A percentile compares a stretch with the other conserved stretches of the same genome.
These are phyloP conservation scores for Tulasnella sp. DNA, from an alignment of 768 basidiomycete species.

Conservation along the genomic window DNA sequence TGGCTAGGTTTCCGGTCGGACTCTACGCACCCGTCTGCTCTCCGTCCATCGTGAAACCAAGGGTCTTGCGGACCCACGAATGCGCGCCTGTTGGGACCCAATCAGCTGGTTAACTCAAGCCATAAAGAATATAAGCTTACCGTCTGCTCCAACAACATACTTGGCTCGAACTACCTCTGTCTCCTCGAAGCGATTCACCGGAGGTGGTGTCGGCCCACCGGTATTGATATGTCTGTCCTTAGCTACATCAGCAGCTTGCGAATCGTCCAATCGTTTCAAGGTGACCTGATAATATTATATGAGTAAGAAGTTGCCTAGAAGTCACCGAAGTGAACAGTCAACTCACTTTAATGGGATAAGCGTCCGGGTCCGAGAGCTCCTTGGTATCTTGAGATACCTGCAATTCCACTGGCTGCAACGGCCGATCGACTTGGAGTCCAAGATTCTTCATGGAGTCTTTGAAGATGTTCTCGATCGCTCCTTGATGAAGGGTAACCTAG, in stretches of 20 bases:
- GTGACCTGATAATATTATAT: constrained; percentile 4
- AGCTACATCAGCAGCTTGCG: neutral
- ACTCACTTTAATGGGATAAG: constrained; percentile 22
- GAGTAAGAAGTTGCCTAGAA: too few relatives aligned
- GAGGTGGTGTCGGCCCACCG: neutral
- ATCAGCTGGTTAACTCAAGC: constrained; percentile 22
- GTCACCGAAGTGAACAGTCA: neutral
- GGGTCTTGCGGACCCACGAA: constrained; percentile 66
- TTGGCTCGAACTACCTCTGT: constrained; percentile 56
- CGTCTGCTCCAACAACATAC: constrained; percentile 69
- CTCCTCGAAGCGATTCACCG: constrained; percentile 19
- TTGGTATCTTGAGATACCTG: constrained; percentile 22
- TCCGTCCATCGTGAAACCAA: constrained; percentile 63
- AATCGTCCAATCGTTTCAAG: constrained; percentile 22
- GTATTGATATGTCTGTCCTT: neutral
- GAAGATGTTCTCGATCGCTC: constrained; percentile 25
- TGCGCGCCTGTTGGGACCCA: constrained; percentile 49
- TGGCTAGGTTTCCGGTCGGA: neutral
- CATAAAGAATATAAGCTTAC: constrained; percentile 28
- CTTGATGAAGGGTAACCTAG: constrained; percentile 31
- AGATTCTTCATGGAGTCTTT: constrained; percentile 16
- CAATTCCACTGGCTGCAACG: constrained; percentile 24
- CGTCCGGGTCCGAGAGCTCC: constrained; percentile 20
- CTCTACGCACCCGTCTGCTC: constrained; percentile 42
- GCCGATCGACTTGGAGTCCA: constrained; percentile 22